phyloP scores from a whole-genome alignment of 371 early-diverging fungal genomes.

The Mucor velutinosus region DNA sequence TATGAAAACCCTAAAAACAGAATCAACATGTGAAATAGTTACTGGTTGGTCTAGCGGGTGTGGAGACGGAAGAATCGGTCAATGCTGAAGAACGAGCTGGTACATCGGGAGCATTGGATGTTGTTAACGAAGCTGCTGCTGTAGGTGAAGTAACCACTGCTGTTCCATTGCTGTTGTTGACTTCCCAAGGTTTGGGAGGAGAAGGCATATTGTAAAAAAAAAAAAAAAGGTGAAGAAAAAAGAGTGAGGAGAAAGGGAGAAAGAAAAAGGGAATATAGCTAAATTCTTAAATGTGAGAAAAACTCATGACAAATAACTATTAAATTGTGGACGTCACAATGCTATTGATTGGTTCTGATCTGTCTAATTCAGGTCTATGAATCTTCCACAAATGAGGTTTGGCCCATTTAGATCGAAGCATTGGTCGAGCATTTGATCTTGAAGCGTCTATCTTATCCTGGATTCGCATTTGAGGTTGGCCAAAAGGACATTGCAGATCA shows the following conservation, averaged over 20 bases:
- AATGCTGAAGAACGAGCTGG: slow-evolving; percentile 16
- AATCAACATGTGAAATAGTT: slow-evolving; percentile 1
- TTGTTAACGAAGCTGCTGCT: slow-evolving; percentile 24
- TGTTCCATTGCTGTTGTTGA: slow-evolving; percentile 26
- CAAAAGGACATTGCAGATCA: too few species aligned
- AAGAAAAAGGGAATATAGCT: neutral
- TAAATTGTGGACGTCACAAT: slow-evolving; percentile 6
- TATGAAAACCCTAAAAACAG: neutral
- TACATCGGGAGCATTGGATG: slow-evolving; percentile 20
- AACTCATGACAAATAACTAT: slow-evolving; percentile 15
- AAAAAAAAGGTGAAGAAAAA: neutral
- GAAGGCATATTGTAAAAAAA: slow-evolving; percentile 43
- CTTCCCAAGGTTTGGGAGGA: slow-evolving; percentile 94
- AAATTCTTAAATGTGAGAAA: slow-evolving; percentile 7
- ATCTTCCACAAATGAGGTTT: neutral
- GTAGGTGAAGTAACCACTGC: slow-evolving; percentile 21
- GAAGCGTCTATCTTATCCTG: neutral
- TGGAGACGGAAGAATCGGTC: slow-evolving; percentile 7
- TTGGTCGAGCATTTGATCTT: neutral
- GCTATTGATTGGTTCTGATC: slow-evolving; percentile 7
- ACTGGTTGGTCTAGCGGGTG: slow-evolving; percentile 30
- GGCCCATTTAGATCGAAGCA: neutral
- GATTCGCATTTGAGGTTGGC: too few species aligned
- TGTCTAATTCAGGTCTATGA: neutral
- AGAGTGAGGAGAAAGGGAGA: neutral